phyloP scores from a whole-genome alignment of 1,284 basidiomycete genomes.

The Polyporus tsugae region DNA sequence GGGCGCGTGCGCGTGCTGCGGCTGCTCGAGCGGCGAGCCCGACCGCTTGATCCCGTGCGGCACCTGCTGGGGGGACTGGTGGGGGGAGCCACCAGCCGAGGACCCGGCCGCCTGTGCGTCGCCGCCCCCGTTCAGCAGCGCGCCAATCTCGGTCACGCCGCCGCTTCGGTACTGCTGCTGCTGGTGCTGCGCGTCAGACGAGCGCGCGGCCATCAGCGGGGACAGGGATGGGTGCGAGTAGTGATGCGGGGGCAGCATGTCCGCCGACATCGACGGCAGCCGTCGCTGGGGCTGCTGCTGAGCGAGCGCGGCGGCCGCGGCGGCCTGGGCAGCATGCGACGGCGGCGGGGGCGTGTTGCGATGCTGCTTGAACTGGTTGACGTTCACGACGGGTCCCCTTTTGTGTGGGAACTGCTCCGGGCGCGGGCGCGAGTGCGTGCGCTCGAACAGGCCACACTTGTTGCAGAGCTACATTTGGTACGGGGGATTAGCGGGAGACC shows the following conservation, averaged over 20 bases:
- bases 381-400: slow-evolving; percentile 67
- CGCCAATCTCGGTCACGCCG: slow-evolving; percentile 38
- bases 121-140: slow-evolving; percentile 38
- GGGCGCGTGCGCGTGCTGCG: slow-evolving; percentile 15
- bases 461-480: slow-evolving; percentile 71
- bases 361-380: slow-evolving; percentile 41
- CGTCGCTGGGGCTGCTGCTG: slow-evolving; percentile 25
- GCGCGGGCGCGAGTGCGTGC: slow-evolving; percentile 78
- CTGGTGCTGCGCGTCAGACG: slow-evolving; percentile 28
- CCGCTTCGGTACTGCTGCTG: slow-evolving; percentile 29
- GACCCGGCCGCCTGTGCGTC: slow-evolving; percentile 24
- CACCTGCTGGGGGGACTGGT: slow-evolving; percentile 25
- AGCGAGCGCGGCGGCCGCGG: slow-evolving; percentile 5
- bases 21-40: slow-evolving; percentile 13
- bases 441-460: slow-evolving; percentile 85
- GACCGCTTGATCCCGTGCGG: slow-evolving; percentile 15
- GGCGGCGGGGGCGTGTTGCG: slow-evolving; percentile 47
- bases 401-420: slow-evolving; percentile 86
- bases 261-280: slow-evolving; percentile 36
- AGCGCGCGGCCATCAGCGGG: slow-evolving; percentile 45
- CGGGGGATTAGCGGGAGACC: not conserved
- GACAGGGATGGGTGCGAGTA: slow-evolving; percentile 59
- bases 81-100: slow-evolving; percentile 22
- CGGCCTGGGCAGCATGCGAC: slow-evolving; percentile 32
- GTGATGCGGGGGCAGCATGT: slow-evolving; percentile 50